phyloP scores from a whole-genome alignment of 352 stramenopile species.

The Globisporangium nagaii region DNA sequence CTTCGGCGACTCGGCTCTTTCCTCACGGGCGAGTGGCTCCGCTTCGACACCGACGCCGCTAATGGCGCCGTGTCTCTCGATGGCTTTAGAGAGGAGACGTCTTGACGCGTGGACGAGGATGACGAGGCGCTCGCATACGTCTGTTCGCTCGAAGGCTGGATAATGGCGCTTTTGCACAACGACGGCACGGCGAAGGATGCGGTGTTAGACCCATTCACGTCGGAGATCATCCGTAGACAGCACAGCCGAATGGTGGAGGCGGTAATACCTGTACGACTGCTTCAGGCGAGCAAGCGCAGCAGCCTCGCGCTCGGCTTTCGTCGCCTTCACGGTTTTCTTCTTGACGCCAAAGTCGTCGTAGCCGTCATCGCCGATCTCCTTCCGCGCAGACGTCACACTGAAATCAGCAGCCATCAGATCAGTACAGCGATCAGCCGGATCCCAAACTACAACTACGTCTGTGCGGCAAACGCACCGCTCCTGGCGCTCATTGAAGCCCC shows the following conservation, averaged over 20 bases:
- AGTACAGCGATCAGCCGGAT: too few species aligned
- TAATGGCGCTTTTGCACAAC: slow-evolving; percentile 32
- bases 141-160: slow-evolving; percentile 16
- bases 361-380: slow-evolving; percentile 76
- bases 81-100: neutral
- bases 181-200: too few species aligned
- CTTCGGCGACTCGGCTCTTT: slow-evolving; percentile 20
- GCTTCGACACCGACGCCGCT: slow-evolving; percentile 7
- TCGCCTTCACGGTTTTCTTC: slow-evolving; percentile 74
- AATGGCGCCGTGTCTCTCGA: neutral
- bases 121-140: neutral
- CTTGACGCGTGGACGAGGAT: neutral
- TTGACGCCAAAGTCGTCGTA: slow-evolving; percentile 86
- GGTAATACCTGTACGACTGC: slow-evolving; percentile 69
- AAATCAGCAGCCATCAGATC: neutral
- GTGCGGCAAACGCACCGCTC: slow-evolving; percentile 66
- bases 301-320: slow-evolving; percentile 72
- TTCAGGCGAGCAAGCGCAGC: slow-evolving; percentile 75
- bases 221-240: too few species aligned
- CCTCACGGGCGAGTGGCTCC: slow-evolving; percentile 12
- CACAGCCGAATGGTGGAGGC: too few species aligned
- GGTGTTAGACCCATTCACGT: too few species aligned
- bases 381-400: slow-evolving; percentile 65
- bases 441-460: too few species aligned
- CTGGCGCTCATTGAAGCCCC: slow-evolving; percentile 83